Evolutionary conservation across 495 filamentous ascomycete species (phyloP).

Genomic region (Lasiosphaeris hirsuta): DNA sequence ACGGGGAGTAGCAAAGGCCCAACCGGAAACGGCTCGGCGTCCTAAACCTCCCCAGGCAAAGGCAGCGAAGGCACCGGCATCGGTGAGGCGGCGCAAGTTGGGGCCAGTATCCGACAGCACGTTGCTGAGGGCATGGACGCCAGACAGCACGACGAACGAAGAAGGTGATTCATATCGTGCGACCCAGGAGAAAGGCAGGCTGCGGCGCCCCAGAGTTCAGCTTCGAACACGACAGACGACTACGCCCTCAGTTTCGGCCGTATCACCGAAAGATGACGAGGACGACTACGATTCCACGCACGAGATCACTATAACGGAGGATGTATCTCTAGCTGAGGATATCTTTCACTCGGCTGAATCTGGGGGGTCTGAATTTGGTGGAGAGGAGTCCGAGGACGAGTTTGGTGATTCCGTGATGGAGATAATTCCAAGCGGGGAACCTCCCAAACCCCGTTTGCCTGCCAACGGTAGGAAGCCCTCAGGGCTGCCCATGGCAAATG

Average conservation of each 20-base stretch:
- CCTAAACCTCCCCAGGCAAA: neutral
- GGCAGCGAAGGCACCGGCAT: slow-evolving; percentile 3
- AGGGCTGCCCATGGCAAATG: neutral
- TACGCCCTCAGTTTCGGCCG: slow-evolving; percentile 16
- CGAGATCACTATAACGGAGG: slow-evolving; percentile 22
- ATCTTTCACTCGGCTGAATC: slow-evolving; percentile 15
- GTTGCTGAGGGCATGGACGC: slow-evolving; percentile 24
- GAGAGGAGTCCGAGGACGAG: slow-evolving; percentile 17
- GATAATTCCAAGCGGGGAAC: slow-evolving; percentile 2
- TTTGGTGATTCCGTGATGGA: slow-evolving; percentile 5
- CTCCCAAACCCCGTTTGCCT: slow-evolving; percentile 6
- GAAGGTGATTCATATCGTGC: neutral
- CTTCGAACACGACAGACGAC: slow-evolving; percentile 19
- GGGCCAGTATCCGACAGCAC: slow-evolving; percentile 18
- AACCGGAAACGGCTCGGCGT: neutral
- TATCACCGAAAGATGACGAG: slow-evolving; percentile 8
- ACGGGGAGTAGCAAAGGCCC: neutral
- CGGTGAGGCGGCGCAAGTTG: slow-evolving; percentile 25
- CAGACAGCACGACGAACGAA: slow-evolving; percentile 5
- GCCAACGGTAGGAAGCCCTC: neutral
- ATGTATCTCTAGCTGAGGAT: slow-evolving; percentile 21
- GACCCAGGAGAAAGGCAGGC: neutral
- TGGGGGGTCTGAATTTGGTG: slow-evolving; percentile 15
- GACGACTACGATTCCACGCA: slow-evolving; percentile 21
- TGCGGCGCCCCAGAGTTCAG: slow-evolving; percentile 14